Evolutionary conservation across 2,329 filamentous ascomycete species (phyloP), one percentile per base, ranked within the genome.

Genomic region (Lomentospora prolificans): DNA sequence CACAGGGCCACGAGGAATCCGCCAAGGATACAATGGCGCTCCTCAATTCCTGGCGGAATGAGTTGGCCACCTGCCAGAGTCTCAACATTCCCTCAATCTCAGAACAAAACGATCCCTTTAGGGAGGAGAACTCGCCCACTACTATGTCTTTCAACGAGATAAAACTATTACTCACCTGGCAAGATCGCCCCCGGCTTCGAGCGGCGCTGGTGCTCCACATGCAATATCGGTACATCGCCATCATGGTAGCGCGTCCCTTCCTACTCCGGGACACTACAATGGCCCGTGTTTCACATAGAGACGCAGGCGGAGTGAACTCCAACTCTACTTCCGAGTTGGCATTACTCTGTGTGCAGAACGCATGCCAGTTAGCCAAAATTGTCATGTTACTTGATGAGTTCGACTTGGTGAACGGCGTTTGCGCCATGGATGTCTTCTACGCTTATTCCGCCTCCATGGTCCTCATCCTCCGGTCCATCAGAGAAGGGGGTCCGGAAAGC

Each of bases 381-480:
- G 62, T 66, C 48, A 61, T 69, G 12, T 60, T 71, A 1, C 63
- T 71, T 0, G 64, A 68, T 33, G 62, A 61, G 3, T 68, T 69
- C 39, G 60, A 64, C 19, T 61, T 67, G 0, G 52, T 71, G 5
- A 67, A 69, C 51, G 67, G 69, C 1, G 59, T 68, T 6, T 67
- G 67, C 1, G 67, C 67, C 1, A 60, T 69, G 0, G 69, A 71
- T 28, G 61, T 69, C 2, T 70, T 69, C 33, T 70, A 70, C 53
- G 62, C 65, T 31, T 69, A 69, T 57, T 69, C 64, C 46, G 64
- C 66, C 1, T 63, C 63, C 1, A 69, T 70, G 65, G 61, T 66
- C 0, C 60, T 67, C 39, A 61, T 60, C 31, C 58, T 64, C n/a
- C 63, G 64, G 50, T 59, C 58, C 46, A 55, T 62, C 19, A 58